Conservation (phyloP, 805 yeast genomes). For the Wickerhamiella sorbophila region DNA sequence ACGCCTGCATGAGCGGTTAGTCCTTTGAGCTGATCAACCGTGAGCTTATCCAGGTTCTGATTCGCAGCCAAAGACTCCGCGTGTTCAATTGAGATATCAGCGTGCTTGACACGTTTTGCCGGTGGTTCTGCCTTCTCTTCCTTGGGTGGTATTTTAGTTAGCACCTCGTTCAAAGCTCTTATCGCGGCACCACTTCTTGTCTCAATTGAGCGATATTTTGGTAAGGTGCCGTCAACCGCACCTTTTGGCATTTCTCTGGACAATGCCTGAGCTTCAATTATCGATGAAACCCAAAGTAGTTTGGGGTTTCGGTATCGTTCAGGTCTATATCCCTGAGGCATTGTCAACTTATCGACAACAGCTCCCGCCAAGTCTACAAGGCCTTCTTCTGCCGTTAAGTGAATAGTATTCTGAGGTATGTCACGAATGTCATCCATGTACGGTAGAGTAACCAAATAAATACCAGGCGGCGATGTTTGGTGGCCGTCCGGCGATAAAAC, state of each 20-base stretch:
- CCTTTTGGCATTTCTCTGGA: conserved; percentile 34
- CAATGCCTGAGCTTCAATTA: conserved; percentile 49
- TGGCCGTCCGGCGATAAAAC: conserved; percentile 14
- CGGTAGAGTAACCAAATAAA: conserved; percentile 56
- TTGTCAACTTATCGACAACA: conserved; percentile 29
- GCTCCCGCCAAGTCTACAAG: conserved; percentile 18
- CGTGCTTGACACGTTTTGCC: too few relatives aligned
- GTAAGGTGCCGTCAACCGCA: conserved; percentile 16
- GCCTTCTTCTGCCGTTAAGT: conserved; percentile 8
- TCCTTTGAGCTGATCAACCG: too few relatives aligned
- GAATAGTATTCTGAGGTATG: conserved; percentile 32
- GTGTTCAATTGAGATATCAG: too few relatives aligned
- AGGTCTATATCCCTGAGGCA: conserved; percentile 41
- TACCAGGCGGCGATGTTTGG: conserved; percentile 36
- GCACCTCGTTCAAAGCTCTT: conserved; percentile 1
- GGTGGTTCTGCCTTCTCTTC: not conserved
- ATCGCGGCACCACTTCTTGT: conserved; percentile 15
- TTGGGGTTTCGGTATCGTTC: conserved; percentile 27
- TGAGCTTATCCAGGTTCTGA: too few relatives aligned
- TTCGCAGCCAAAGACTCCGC: too few relatives aligned
- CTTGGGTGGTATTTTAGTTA: not conserved
- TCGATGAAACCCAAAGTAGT: conserved; percentile 39
- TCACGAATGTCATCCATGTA: conserved; percentile 61
- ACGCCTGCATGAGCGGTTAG: too few relatives aligned
- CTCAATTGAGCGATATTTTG: conserved; percentile 18